phyloP scores from a whole-genome alignment of 345 rosid species.

The Mercurialis annua region DNA sequence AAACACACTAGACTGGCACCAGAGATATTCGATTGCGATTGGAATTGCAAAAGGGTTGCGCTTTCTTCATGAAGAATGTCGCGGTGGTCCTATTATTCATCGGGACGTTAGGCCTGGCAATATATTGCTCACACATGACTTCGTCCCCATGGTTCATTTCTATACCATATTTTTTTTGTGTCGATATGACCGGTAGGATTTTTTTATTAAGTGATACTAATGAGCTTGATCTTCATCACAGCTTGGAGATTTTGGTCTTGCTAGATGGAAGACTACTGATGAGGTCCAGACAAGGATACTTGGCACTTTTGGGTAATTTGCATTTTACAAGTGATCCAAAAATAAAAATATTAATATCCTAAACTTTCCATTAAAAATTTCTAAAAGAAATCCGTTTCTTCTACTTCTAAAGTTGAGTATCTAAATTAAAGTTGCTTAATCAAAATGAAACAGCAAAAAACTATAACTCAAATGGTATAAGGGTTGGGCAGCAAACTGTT shows the following conservation, averaged over 20 bases:
- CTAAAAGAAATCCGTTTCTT: no score
- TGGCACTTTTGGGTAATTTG: conserved; percentile 74
- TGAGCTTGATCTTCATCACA: conserved; percentile 18
- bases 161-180: background rate
- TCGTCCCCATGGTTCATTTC: conserved; percentile 48
- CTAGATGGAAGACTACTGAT: conserved; percentile 54
- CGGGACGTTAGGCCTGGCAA: conserved; percentile 60
- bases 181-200: background rate
- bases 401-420: no score
- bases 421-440: no score
- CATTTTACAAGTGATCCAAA: no score
- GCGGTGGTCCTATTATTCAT: conserved; percentile 58
- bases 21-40: conserved; percentile 46
- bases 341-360: no score
- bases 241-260: conserved; percentile 76
- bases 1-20: conserved; percentile 55
- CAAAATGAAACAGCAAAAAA: no score
- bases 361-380: no score
- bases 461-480: no score
- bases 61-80: conserved; percentile 63
- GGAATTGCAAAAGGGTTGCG: conserved; percentile 62
- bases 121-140: conserved; percentile 63
- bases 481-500: no score
- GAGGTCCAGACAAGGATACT: conserved; percentile 52
- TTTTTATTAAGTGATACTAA: conserved; percentile 6